phyloP scores from a whole-genome alignment of 495 filamentous ascomycete genomes.

The Trichoderma erinaceum region DNA sequence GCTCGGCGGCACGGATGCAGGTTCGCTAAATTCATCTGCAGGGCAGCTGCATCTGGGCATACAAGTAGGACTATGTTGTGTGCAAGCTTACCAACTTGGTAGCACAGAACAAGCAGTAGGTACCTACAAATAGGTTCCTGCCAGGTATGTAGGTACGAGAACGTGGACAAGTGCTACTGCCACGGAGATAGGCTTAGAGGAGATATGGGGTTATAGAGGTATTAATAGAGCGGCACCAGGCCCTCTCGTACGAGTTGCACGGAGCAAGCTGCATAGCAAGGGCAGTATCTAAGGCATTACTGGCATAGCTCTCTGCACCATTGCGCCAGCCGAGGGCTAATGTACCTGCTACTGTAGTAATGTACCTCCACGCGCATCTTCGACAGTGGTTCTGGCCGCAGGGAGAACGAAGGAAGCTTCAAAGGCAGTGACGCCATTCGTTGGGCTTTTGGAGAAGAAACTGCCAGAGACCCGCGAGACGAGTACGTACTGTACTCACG shows the following conservation, averaged over 20 bases:
- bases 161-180: no score
- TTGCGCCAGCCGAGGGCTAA: no score
- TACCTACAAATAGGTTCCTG: not conserved
- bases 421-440: not conserved
- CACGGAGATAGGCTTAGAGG: no score
- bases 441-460: not conserved
- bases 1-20: constrained; percentile 6
- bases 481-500: not conserved
- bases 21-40: not conserved
- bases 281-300: no score
- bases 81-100: no score
- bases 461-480: not conserved
- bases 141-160: not conserved
- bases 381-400: not conserved
- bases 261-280: no score
- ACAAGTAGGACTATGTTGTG: not conserved
- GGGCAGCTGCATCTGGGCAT: not conserved
- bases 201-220: no score
- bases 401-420: not conserved
- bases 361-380: no score
- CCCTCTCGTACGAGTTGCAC: no score
- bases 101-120: not conserved
- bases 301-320: no score
- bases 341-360: no score
- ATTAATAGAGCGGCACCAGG: no score